phyloP scores from a whole-genome alignment of 441 rosid species.

The Raphanus hybrid region DNA sequence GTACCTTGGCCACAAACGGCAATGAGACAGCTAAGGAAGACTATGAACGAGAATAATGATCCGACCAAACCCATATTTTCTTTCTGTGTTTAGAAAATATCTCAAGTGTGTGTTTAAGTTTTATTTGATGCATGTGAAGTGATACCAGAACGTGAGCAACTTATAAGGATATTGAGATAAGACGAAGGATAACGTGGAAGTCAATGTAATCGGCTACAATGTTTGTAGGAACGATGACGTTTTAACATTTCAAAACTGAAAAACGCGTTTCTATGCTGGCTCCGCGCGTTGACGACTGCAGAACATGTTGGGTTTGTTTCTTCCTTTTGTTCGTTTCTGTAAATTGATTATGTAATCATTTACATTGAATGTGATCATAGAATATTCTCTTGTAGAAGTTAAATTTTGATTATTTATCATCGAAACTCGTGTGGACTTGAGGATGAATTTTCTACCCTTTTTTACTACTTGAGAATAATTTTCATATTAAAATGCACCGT shows the following conservation, averaged over 20 bases:
- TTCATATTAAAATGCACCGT: neutral
- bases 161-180: slow-evolving; percentile 8
- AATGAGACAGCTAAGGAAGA: slow-evolving; percentile 15
- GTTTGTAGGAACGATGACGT: slow-evolving; percentile 19
- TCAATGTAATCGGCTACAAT: slow-evolving; percentile 29
- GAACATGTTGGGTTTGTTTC: neutral
- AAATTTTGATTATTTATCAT: neutral
- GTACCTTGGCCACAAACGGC: slow-evolving; percentile 44
- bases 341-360: neutral
- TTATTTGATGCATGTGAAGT: slow-evolving; percentile 33
- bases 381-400: neutral
- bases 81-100: slow-evolving; percentile 11
- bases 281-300: slow-evolving; percentile 10
- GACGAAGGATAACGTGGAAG: slow-evolving; percentile 17
- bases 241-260: neutral
- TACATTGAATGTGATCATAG: slow-evolving; percentile 2
- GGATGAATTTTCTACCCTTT: neutral
- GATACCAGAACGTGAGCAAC: slow-evolving; percentile 2
- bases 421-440: neutral
- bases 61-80: slow-evolving; percentile 22
- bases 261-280: slow-evolving; percentile 5
- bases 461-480: neutral
- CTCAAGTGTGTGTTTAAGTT: slow-evolving; percentile 2
- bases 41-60: slow-evolving; percentile 26
- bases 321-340: neutral